Percentiles rank a stretch among this genome's conserved stretches.
These are phyloP conservation scores for Mycena pura DNA, from an alignment of 768 basidiomycete genomes.

Conservation along the genomic window DNA sequence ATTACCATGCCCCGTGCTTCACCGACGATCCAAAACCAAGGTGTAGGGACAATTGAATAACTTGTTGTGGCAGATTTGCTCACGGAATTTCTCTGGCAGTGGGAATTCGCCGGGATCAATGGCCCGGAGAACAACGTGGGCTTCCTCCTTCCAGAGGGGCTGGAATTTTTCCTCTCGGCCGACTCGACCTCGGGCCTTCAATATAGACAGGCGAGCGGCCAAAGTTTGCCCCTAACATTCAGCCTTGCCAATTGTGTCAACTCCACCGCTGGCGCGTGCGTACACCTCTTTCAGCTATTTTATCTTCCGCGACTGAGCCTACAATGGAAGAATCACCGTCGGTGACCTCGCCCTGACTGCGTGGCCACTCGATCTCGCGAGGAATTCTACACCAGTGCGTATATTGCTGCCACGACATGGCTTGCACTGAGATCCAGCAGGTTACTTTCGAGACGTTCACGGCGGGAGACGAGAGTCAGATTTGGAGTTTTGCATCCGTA, in stretches of 20 bases:
- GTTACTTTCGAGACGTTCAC: conserved; percentile 1
- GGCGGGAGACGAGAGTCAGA: not conserved
- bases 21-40: not conserved
- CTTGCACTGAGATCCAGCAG: not conserved
- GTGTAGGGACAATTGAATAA: not conserved
- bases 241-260: not conserved
- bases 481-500: not conserved
- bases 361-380: not conserved
- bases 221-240: not conserved
- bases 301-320: not conserved
- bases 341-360: not conserved
- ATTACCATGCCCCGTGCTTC: not conserved
- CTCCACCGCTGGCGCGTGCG: conserved; percentile 1
- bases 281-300: not conserved
- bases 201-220: not conserved
- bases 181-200: conserved; percentile 1
- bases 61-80: not conserved
- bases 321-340: not conserved
- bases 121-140: not conserved
- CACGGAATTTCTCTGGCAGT: not conserved
- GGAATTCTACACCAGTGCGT: conserved; percentile 1
- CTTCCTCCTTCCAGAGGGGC: not conserved
- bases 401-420: not conserved
- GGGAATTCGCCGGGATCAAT: conserved; percentile 3
- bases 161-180: not conserved